Evolutionary conservation across 1,284 basidiomycete species (phyloP).

Genomic region (Xerocomus nothofagi): DNA sequence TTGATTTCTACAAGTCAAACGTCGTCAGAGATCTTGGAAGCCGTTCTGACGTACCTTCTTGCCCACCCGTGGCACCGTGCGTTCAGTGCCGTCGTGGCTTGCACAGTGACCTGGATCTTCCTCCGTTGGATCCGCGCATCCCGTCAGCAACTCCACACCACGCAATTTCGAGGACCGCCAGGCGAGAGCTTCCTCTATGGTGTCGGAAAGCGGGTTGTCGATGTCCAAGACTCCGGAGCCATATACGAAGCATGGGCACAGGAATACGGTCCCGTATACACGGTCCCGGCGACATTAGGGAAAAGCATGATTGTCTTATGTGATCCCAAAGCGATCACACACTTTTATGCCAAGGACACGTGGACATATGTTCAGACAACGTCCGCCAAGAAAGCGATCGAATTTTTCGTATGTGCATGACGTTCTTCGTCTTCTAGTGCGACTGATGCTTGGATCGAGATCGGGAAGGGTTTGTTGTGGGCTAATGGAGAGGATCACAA

Average conservation of each 20-base stretch:
- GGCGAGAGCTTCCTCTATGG: constrained; percentile 16
- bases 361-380: constrained; percentile 45
- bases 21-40: neutral
- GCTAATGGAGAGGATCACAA: constrained; percentile 17
- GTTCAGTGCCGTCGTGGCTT: neutral
- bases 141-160: constrained; percentile 8
- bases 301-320: constrained; percentile 30
- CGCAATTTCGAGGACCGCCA: constrained; percentile 18
- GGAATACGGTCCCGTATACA: neutral
- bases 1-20: too few species aligned
- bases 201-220: neutral
- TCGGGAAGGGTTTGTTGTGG: constrained; percentile 15
- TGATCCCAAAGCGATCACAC: constrained; percentile 41
- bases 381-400: constrained; percentile 39
- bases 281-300: constrained; percentile 43
- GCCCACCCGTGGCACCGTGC: neutral
- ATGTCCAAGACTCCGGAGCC: neutral
- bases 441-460: neutral
- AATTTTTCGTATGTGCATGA: constrained; percentile 41
- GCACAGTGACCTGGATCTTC: neutral
- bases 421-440: too few species aligned
- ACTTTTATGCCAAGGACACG: constrained; percentile 38
- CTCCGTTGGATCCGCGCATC: neutral
- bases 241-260: constrained; percentile 20
- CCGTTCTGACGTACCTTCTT: neutral